Conservation (phyloP, 805 yeast species). For the Candida boleticola region DNA sequence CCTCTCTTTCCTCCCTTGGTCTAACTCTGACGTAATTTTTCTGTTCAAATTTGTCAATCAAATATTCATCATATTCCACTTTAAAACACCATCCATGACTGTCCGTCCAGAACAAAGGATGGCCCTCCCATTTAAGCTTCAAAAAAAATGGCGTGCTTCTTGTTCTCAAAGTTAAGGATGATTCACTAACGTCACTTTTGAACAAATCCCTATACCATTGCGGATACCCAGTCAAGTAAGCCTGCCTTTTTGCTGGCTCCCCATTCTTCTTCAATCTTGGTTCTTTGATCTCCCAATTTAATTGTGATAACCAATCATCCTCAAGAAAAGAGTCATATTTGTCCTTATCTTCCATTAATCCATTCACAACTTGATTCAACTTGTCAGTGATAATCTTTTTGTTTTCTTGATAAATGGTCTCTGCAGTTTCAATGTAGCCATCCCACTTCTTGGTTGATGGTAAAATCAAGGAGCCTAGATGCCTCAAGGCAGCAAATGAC, state of each 20-base stretch:
- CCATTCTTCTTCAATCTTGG: constrained; percentile 66
- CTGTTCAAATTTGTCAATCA: constrained; percentile 24
- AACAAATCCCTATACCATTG: constrained; percentile 79
- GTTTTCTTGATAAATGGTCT: constrained; percentile 59
- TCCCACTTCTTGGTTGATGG: constrained; percentile 81
- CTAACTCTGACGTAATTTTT: constrained; percentile 39
- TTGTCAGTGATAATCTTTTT: constrained; percentile 55
- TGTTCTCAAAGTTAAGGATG: constrained; percentile 67
- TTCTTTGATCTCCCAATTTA: constrained; percentile 79
- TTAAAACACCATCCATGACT: constrained; percentile 86
- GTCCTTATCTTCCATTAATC: constrained; percentile 40
- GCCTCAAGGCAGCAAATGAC: constrained; percentile 81
- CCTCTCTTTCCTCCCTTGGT: constrained; percentile 25
- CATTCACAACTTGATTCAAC: constrained; percentile 58
- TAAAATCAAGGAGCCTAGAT: constrained; percentile 67
- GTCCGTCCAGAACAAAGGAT: constrained; percentile 80
- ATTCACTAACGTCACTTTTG: constrained; percentile 39
- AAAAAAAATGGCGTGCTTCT: constrained; percentile 75
- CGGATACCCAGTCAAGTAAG: constrained; percentile 84
- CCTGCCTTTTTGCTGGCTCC: constrained; percentile 64
- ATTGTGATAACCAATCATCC: constrained; percentile 92
- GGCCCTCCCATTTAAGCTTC: constrained; percentile 79
- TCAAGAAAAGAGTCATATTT: constrained; percentile 6
- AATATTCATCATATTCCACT: constrained; percentile 42
- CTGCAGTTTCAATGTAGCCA: constrained; percentile 66